Evolutionary conservation across 257 asterid species (phyloP).

Genomic region (Henckelia pumila): DNA sequence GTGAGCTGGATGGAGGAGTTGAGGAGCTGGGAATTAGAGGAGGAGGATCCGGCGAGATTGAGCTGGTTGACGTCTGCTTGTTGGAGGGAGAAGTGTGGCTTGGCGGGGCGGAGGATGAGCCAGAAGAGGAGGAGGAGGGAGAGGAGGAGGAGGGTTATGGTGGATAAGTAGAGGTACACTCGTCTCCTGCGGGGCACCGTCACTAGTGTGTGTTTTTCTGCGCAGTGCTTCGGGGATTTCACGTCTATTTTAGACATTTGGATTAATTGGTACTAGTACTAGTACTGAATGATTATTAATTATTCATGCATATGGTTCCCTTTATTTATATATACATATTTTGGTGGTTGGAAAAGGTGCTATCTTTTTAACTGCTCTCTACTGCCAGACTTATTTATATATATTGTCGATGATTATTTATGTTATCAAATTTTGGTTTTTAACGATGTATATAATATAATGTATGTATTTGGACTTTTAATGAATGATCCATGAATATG

Average conservation of each 20-base stretch:
- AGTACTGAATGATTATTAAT: no score
- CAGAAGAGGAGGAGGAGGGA: constrained; percentile 67
- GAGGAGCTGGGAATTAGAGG: no score
- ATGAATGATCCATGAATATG: constrained; percentile 41
- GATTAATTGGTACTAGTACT: constrained; percentile 12
- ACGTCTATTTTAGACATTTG: constrained; percentile 70
- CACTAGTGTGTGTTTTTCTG: constrained; percentile 47
- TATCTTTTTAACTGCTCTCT: no score
- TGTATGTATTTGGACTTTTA: no score
- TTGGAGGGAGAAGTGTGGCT: constrained; percentile 65
- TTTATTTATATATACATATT: no score
- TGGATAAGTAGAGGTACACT: constrained; percentile 44
- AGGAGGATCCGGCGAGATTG: constrained; percentile 54
- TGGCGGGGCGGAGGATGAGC: constrained; percentile 73
- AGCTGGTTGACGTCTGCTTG: constrained; percentile 67
- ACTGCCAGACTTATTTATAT: no score
- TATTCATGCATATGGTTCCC: no score
- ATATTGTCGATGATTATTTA: no score
- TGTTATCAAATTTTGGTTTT: no score
- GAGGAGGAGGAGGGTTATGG: constrained; percentile 57
- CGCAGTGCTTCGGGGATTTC: constrained; percentile 86
- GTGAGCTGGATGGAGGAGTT: constrained; percentile 78
- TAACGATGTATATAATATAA: no score
- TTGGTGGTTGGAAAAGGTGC: no score
- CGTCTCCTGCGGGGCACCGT: no score